Evolutionary conservation across 495 filamentous ascomycete species (phyloP).

Genomic region (Penicillium dipodomyicola): DNA sequence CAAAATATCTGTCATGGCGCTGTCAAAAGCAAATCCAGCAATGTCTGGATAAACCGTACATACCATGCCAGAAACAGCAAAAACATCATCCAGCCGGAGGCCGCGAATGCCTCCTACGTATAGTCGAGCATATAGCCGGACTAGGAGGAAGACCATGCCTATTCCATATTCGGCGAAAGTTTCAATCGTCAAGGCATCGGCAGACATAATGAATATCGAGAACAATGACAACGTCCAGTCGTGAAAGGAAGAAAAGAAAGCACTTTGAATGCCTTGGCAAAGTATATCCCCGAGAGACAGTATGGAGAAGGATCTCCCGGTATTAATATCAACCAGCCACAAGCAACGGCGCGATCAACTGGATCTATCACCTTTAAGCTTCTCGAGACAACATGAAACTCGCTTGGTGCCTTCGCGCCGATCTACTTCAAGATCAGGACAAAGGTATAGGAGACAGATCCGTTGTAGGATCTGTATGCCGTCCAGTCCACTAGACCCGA

Average conservation of each 20-base stretch:
- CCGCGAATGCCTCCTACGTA: conserved; percentile 16
- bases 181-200: conserved; percentile 13
- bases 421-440: background rate
- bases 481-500: background rate
- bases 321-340: conserved; percentile 1
- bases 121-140: conserved; percentile 22
- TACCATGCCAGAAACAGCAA: conserved; percentile 25
- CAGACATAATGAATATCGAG: conserved; percentile 8
- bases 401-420: background rate
- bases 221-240: background rate
- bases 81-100: conserved; percentile 25
- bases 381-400: background rate
- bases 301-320: background rate
- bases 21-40: background rate
- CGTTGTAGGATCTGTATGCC: too few species aligned
- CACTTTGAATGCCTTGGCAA: background rate
- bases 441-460: background rate
- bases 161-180: conserved; percentile 27
- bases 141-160: conserved; percentile 20
- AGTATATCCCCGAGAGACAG: background rate
- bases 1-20: conserved; percentile 18
- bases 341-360: background rate
- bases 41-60: background rate
- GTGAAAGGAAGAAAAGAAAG: background rate
- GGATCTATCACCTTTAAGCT: background rate